phyloP scores from a whole-genome alignment of 352 stramenopile genomes.

The Globisporangium cystogenes region DNA sequence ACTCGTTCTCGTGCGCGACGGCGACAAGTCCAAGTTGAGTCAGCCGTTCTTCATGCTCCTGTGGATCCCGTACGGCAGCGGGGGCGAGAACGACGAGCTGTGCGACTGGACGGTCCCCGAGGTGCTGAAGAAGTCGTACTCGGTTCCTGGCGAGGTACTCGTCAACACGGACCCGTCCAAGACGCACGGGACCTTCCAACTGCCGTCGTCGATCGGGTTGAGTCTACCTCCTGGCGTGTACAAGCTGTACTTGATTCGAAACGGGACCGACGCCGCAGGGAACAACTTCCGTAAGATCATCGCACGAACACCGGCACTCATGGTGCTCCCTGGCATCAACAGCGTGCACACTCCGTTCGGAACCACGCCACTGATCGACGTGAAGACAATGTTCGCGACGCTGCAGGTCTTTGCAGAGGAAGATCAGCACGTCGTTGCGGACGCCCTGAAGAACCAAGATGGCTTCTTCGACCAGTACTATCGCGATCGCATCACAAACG shows the following conservation, averaged over 20 bases:
- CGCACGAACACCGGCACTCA: conserved; percentile 19
- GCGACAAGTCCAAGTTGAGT: conserved; percentile 27
- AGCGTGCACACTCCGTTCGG: conserved; percentile 52
- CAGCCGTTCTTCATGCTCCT: conserved; percentile 39
- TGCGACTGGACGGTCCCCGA: conserved; percentile 42
- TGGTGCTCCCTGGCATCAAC: conserved; percentile 43
- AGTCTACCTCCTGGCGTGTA: conserved; percentile 41
- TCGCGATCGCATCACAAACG: conserved; percentile 12
- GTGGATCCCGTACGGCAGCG: conserved; percentile 19
- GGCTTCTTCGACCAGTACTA: conserved; percentile 23
- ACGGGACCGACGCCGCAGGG: conserved; percentile 15
- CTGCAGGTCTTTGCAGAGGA: conserved; percentile 26
- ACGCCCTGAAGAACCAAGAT: conserved; percentile 14
- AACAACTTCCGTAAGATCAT: conserved; percentile 28
- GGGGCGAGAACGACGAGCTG: conserved; percentile 2
- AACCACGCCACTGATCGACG: conserved; percentile 48
- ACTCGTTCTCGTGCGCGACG: conserved; percentile 37
- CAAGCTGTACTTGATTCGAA: conserved; percentile 38
- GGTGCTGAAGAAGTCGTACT: conserved; percentile 23
- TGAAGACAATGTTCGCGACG: conserved; percentile 33
- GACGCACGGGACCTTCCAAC: conserved; percentile 12
- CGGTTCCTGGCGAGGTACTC: conserved; percentile 10
- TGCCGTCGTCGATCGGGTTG: conserved; percentile 36
- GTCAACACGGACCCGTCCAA: conserved; percentile 18
- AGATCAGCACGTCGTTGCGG: conserved; percentile 15